Percentiles rank a stretch among this genome's conserved stretches.
Conservation (phyloP, 2,329 filamentous ascomycete species). For the Colletotrichum aenigma region DNA sequence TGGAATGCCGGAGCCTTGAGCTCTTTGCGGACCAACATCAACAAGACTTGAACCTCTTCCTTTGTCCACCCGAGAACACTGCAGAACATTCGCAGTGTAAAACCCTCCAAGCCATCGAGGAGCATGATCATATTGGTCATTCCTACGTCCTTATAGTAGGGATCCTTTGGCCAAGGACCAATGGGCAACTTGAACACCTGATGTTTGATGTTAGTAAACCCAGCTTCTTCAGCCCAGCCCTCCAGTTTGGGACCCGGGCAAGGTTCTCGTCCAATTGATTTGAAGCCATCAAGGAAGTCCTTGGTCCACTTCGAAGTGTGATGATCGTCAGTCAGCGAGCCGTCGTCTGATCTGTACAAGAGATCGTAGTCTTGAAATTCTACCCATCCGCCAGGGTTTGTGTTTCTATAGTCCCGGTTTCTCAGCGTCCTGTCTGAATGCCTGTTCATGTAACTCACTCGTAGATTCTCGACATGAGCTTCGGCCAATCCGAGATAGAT, state of each 20-base stretch:
- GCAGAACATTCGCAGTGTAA: constrained; percentile 31
- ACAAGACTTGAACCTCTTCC: constrained; percentile 29
- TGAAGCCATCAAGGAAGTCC: constrained; percentile 30
- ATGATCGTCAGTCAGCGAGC: constrained; percentile 15
- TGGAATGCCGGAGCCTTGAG: constrained; percentile 27
- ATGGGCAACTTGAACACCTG: constrained; percentile 37
- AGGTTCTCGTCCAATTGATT: background rate
- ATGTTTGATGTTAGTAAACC: constrained; percentile 38
- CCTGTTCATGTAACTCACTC: constrained; percentile 16
- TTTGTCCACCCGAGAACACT: constrained; percentile 30
- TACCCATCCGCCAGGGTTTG: constrained; percentile 36
- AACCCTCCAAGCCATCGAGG: constrained; percentile 26
- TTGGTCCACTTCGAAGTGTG: constrained; percentile 18
- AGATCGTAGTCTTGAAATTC: constrained; percentile 27
- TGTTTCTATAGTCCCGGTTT: constrained; percentile 26
- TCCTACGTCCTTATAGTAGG: constrained; percentile 25
- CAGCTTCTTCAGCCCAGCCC: constrained; percentile 36
- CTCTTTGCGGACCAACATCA: constrained; percentile 31
- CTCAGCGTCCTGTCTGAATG: too few species aligned
- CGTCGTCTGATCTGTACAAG: constrained; percentile 24
- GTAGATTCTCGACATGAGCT: constrained; percentile 24
- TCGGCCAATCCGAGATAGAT: constrained; percentile 34
- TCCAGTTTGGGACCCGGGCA: constrained; percentile 24
- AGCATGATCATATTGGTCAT: constrained; percentile 11
- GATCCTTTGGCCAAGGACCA: constrained; percentile 32